phyloP scores from a whole-genome alignment of 148 eudicot genomes.

The Suaeda aralocaspica region DNA sequence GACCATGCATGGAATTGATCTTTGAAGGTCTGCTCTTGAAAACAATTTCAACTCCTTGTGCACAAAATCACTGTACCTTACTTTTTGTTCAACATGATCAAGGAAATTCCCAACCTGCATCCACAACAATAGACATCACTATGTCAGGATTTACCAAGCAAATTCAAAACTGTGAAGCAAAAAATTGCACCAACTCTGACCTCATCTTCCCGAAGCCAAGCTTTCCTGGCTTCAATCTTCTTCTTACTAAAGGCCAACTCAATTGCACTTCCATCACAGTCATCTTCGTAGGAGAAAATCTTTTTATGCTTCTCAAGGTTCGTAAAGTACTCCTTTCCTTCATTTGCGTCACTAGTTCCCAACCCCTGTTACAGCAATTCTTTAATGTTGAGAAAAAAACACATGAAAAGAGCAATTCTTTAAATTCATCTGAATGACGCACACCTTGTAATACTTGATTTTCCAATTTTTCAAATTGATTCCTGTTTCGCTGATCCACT shows the following conservation, averaged over 20 bases:
- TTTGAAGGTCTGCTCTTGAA: slow-evolving; percentile 86
- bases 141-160: slow-evolving; percentile 1
- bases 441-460: slow-evolving; percentile 89
- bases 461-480: slow-evolving; percentile 55
- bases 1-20: slow-evolving; percentile 89
- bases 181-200: slow-evolving; percentile 29
- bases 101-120: slow-evolving; percentile 71
- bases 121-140: slow-evolving; percentile 20
- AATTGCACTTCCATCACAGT: slow-evolving; percentile 77
- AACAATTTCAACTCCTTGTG: slow-evolving; percentile 90
- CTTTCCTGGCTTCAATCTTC: slow-evolving; percentile 93
- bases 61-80: slow-evolving; percentile 84
- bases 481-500: slow-evolving; percentile 58
- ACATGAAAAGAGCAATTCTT: neutral
- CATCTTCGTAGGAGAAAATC: slow-evolving; percentile 72
- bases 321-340: slow-evolving; percentile 76
- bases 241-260: slow-evolving; percentile 98
- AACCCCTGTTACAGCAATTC: slow-evolving; percentile 50
- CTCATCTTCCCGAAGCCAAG: slow-evolving; percentile 85
- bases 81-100: slow-evolving; percentile 55
- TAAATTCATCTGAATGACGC: neutral
- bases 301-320: slow-evolving; percentile 68
- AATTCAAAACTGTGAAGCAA: neutral
- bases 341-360: slow-evolving; percentile 80
- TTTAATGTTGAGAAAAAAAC: neutral